These are phyloP conservation scores for Salix exigua DNA, from an alignment of 345 rosid species.

Conservation along the genomic window DNA sequence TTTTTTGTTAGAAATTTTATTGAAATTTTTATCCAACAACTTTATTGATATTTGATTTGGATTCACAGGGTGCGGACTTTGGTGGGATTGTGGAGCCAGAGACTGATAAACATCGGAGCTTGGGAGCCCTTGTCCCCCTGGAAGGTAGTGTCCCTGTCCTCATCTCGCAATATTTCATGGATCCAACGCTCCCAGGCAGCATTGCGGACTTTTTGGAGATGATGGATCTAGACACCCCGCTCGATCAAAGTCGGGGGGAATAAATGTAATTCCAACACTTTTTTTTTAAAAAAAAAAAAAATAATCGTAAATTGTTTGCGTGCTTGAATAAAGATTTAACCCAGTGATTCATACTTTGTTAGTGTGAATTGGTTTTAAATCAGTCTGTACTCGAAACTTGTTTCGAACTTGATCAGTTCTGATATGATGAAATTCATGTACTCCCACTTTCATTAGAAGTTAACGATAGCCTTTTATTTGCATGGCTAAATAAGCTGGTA, in stretches of 20 bases:
- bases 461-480: not conserved
- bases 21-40: not conserved
- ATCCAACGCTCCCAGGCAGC: not conserved
- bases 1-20: not conserved
- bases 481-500: too few relatives aligned
- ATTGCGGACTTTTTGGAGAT: constrained; percentile 21
- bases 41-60: not conserved
- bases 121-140: constrained; percentile 21
- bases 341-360: not conserved
- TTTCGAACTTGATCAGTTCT: not conserved
- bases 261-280: not conserved
- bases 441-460: not conserved
- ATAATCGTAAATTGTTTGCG: not conserved
- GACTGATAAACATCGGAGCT: constrained; percentile 5
- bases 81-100: not conserved
- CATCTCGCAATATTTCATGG: not conserved
- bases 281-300: not conserved
- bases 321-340: not conserved
- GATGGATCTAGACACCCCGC: constrained; percentile 27
- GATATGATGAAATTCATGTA: not conserved
- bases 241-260: not conserved
- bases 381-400: not conserved
- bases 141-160: not conserved
- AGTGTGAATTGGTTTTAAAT: not conserved
- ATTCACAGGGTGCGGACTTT: not conserved